Conservation (phyloP, 2,329 filamentous ascomycete species). For the Diplodia corticola region DNA sequence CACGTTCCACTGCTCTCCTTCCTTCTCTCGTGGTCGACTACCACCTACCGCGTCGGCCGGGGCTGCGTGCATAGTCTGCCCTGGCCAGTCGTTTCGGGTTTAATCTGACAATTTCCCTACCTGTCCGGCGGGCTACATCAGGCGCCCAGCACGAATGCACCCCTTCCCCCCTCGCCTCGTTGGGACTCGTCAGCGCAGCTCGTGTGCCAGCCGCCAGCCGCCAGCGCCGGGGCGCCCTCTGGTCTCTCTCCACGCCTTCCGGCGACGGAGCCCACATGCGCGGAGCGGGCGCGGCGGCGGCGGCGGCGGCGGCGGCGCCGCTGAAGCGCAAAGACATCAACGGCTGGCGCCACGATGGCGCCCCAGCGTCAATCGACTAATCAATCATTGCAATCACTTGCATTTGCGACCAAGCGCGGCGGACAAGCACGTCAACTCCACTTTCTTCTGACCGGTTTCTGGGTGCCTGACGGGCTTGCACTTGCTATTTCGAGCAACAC, state of each 20-base stretch:
- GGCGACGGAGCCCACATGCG: constrained; percentile 11
- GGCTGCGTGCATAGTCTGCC: background rate
- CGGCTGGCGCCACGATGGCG: constrained; percentile 19
- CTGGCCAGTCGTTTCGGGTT: constrained; percentile 8
- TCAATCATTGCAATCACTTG: constrained; percentile 18
- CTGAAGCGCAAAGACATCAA: constrained; percentile 15
- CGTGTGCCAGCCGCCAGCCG: constrained; percentile 8
- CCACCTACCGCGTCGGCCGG: no score
- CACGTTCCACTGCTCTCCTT: background rate
- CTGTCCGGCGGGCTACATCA: background rate
- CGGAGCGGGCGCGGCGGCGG: constrained; percentile 16
- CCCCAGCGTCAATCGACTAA: constrained; percentile 16
- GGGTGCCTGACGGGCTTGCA: constrained; percentile 13
- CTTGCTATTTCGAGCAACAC: constrained; percentile 8
- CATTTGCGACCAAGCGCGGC: constrained; percentile 4
- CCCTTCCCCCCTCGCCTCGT: constrained; percentile 12
- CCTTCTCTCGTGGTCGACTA: background rate
- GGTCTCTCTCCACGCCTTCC: constrained; percentile 4
- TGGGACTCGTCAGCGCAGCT: background rate
- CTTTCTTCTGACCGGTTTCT: constrained; percentile 21
- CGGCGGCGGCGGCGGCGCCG: constrained; percentile 12
- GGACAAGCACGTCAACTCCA: constrained; percentile 18
- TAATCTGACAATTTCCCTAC: constrained; percentile 19
- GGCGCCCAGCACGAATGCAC: constrained; percentile 8
- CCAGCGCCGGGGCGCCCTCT: constrained; percentile 2